Evolutionary conservation across 305 asterid species (phyloP).

Genomic region (Andrographis paniculata): DNA sequence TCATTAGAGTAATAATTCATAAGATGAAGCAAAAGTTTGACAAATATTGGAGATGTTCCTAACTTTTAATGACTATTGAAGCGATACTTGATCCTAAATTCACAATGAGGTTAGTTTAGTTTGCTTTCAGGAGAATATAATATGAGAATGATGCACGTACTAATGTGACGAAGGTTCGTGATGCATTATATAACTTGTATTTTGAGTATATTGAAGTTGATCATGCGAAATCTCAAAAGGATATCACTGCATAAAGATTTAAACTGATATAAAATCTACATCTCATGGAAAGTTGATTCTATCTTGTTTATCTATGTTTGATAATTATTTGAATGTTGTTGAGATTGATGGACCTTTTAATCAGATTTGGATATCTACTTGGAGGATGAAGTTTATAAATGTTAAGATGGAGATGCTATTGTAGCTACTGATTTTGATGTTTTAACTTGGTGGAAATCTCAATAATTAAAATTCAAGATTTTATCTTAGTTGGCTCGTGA

Average conservation of each 20-base stretch:
- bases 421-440: not conserved
- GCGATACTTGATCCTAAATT: slow-evolving; percentile 8
- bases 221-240: too few relatives aligned
- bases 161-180: not conserved
- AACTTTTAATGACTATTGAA: slow-evolving; percentile 5
- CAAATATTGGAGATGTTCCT: not conserved
- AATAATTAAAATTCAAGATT: not conserved
- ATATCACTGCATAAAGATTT: too few relatives aligned
- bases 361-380: not conserved
- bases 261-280: too few relatives aligned
- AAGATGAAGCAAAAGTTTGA: too few relatives aligned
- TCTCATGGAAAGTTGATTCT: too few relatives aligned
- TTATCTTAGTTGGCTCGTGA: not conserved
- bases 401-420: not conserved
- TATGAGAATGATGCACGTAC: not conserved
- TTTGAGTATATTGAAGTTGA: not conserved
- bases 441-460: slow-evolving; percentile 9
- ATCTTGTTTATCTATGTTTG: too few relatives aligned
- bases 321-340: too few relatives aligned
- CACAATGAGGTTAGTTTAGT: slow-evolving; percentile 11
- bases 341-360: too few relatives aligned
- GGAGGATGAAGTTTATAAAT: slow-evolving; percentile 1
- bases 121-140: slow-evolving; percentile 8
- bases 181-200: not conserved
- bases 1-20: too few relatives aligned